Evolutionary conservation across 2,329 filamentous ascomycete genomes (phyloP), one percentile per base, ranked within the genome.

Genomic region (Colletotrichum limetticola): DNA sequence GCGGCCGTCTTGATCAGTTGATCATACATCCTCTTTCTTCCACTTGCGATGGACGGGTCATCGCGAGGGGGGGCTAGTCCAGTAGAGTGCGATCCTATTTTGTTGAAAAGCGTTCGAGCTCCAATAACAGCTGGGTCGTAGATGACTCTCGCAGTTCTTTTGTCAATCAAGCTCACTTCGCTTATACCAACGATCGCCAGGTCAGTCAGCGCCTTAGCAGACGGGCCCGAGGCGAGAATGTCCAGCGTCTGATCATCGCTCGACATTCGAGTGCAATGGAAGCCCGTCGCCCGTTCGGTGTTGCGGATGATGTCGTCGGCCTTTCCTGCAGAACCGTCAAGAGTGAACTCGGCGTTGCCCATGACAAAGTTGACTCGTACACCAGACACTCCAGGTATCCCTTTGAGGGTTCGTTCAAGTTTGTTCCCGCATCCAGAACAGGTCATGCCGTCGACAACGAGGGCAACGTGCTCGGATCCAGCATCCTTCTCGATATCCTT

Each of bases 331-430:
- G 76, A 72, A 0, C 69, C 67, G 58, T 83, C 78, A 1, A 83
- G 30, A 5, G 63, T 74, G 59, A 84, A 80, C 24, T 83, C 82
- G 53, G 78, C 83, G 7, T 77, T 79, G 4, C 81, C 82, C 76
- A 81, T 80, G 74, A 84, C 80, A 49, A 84, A 84, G 69, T 83
- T 83, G 72, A 84, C 81, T 0, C 76, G 78, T 1, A 80, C 78
- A 3, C 77, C 75, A 2, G 79, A 80, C 0, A 83, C 79, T 3
- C 81, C 81, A 3, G 74, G n/a, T 3, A 77, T 76, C 3, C 70
- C 74, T 0, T 71, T 71, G 35, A 83, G 78, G 2, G 77, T 76
- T 1, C 78, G 78, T 59, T 78, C 74, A 46, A 83, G 66, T 64
- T 83, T 83, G 68, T 81, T 80, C 4, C 76, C 81, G 42, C 82